A percentile compares a stretch with the other conserved stretches of the same genome.
Evolutionary conservation across 1,284 basidiomycete genomes (phyloP).

Genomic region (Uromyces viciae-fabae): DNA sequence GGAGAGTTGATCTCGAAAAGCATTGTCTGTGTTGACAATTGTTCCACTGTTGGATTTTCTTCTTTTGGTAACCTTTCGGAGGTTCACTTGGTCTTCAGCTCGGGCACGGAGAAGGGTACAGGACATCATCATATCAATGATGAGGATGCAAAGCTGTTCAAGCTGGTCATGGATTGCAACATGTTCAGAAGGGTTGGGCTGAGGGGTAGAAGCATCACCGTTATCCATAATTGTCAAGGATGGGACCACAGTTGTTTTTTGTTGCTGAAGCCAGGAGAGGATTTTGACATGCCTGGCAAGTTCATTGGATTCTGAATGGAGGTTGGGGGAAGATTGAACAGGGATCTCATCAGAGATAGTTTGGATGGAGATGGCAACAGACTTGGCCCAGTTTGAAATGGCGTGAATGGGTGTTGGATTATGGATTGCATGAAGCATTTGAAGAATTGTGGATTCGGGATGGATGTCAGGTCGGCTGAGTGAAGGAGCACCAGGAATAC

Average conservation of each 20-base stretch:
- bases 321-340: background rate
- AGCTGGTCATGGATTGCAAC: background rate
- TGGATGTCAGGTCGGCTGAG: too few species aligned
- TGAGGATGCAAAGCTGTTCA: background rate
- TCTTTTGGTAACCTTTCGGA: background rate
- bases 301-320: background rate
- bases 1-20: background rate
- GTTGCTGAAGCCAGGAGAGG: background rate
- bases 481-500: too few species aligned
- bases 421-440: background rate
- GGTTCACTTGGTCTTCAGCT: background rate
- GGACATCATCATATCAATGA: slow-evolving; percentile 8
- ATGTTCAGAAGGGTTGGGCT: background rate
- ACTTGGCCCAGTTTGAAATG: background rate
- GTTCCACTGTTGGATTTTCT: background rate
- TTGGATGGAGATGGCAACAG: background rate
- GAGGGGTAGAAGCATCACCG: background rate
- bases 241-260: background rate
- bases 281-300: background rate
- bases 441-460: background rate
- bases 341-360: background rate
- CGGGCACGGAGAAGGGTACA: background rate
- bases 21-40: background rate
- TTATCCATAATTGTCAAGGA: background rate
- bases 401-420: background rate